Percentiles rank a stretch among this genome's conserved stretches.
Conservation (phyloP, 306 rosid species). For the Potentilla sterilis region DNA sequence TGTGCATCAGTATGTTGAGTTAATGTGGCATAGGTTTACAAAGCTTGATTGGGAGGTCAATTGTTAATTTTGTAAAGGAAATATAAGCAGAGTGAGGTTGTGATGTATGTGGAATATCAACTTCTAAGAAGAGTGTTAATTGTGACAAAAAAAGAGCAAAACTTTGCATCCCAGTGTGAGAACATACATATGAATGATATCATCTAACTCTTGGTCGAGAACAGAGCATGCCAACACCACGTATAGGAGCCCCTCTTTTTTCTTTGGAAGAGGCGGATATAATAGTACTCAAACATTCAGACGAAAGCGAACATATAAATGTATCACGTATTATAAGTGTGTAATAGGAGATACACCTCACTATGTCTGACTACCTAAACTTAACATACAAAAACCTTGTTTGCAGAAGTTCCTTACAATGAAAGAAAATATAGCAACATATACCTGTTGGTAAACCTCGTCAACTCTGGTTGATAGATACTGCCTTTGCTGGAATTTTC, state of each 20-base stretch:
- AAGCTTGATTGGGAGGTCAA: background rate
- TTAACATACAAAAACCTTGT: background rate
- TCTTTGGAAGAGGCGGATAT: background rate
- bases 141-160: no score
- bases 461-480: slow-evolving; percentile 58
- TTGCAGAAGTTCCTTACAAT: background rate
- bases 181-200: background rate
- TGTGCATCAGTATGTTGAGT: background rate
- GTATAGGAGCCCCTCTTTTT: no score
- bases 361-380: background rate
- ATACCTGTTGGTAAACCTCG: slow-evolving; percentile 77
- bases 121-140: no score
- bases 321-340: background rate
- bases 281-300: background rate
- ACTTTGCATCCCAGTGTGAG: background rate
- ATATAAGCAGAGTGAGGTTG: background rate
- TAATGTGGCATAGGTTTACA: background rate
- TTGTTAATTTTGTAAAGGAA: background rate
- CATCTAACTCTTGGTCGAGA: background rate
- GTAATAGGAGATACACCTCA: background rate
- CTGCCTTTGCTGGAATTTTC: slow-evolving; percentile 43
- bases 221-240: background rate
- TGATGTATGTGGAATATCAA: background rate
- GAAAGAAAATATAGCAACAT: background rate
- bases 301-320: background rate